Percentiles rank a stretch among this genome's conserved stretches.
Conservation (phyloP, 2,329 filamentous ascomycete species). For the Apiospora arundinis region DNA sequence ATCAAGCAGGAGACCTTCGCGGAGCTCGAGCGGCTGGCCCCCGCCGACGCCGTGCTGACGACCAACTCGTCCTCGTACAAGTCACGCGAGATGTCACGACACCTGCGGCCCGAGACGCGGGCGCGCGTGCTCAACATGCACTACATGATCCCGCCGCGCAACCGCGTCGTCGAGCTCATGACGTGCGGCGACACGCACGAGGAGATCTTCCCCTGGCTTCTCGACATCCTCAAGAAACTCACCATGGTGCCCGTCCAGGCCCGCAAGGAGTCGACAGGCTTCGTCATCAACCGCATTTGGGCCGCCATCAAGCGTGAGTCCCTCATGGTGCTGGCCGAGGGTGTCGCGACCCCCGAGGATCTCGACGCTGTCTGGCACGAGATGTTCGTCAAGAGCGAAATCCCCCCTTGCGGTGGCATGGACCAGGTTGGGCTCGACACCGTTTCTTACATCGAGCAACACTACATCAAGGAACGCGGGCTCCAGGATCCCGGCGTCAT, state of each 20-base stretch:
- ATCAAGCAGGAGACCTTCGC: conserved; percentile 39
- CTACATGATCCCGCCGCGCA: conserved; percentile 42
- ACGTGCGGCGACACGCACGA: conserved; percentile 38
- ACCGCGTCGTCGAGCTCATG: conserved; percentile 44
- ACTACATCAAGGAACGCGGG: conserved; percentile 28
- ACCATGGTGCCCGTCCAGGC: conserved; percentile 37
- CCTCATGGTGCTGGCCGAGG: conserved; percentile 39
- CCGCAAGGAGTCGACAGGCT: conserved; percentile 39
- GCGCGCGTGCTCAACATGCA: conserved; percentile 42
- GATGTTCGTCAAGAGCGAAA: conserved; percentile 38
- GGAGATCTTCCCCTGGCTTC: conserved; percentile 39
- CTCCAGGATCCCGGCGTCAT: conserved; percentile 26
- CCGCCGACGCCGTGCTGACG: conserved; percentile 37
- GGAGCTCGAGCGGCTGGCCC: conserved; percentile 36
- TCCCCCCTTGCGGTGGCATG: conserved; percentile 42
- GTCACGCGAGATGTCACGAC: conserved; percentile 35
- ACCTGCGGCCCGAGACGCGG: conserved; percentile 30
- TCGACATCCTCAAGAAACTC: conserved; percentile 35
- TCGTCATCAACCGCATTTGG: conserved; percentile 45
- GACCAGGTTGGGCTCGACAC: conserved; percentile 43
- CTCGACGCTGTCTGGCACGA: conserved; percentile 41
- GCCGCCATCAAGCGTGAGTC: conserved; percentile 44
- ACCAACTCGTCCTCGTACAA: conserved; percentile 41
- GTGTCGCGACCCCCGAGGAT: conserved; percentile 39
- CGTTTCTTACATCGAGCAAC: conserved; percentile 38